phyloP scores from a whole-genome alignment of 1,284 basidiomycete species.

The Xanthoconium separans region DNA sequence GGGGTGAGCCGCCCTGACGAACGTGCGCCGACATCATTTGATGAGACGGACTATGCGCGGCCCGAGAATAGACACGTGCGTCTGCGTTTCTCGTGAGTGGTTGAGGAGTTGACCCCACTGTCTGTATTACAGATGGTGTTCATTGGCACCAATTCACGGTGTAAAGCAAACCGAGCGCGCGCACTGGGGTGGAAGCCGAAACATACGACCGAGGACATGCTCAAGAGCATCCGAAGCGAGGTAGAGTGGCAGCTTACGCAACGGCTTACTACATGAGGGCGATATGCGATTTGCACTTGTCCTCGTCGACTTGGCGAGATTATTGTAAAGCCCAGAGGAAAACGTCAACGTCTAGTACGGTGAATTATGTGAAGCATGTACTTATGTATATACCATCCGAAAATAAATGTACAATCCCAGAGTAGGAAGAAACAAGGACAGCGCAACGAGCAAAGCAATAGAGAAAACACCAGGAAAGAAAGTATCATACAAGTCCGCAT shows the following conservation, averaged over 20 bases:
- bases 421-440: background rate
- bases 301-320: no score
- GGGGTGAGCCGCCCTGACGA: conserved; percentile 20
- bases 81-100: conserved; percentile 9
- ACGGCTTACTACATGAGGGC: no score
- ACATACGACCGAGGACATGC: conserved; percentile 44
- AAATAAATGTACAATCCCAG: conserved; percentile 1
- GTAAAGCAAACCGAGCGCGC: conserved; percentile 46
- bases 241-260: conserved; percentile 28
- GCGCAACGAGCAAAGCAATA: background rate
- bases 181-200: conserved; percentile 54
- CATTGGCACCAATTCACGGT: conserved; percentile 56
- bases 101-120: background rate
- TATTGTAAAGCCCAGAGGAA: no score
- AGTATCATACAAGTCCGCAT: background rate
- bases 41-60: conserved; percentile 32
- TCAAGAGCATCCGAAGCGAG: conserved; percentile 44
- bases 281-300: no score
- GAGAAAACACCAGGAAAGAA: background rate
- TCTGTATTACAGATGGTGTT: conserved; percentile 30
- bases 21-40: conserved; percentile 32
- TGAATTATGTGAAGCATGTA: background rate
- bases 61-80: conserved; percentile 21
- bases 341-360: background rate
- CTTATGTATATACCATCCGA: conserved; percentile 7